Evolutionary conservation across 2,329 filamentous ascomycete genomes (phyloP), one percentile per base, ranked within the genome.

Genomic region (Exophiala calicioides): DNA sequence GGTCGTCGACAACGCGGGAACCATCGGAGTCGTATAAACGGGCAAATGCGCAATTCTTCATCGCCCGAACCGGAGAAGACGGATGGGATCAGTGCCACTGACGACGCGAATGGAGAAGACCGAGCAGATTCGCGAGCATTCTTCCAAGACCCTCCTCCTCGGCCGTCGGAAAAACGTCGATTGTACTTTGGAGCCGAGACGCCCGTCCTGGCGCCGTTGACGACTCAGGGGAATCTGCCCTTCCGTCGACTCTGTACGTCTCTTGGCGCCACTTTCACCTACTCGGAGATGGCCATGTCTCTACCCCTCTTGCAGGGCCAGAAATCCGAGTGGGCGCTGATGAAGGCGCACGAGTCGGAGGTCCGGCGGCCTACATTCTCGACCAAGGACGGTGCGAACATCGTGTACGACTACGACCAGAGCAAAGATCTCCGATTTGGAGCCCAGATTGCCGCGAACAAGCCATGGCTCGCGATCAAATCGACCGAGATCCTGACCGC

Each of bases 201-300:
- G 1, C 93, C 93, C 0, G 82, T 90, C 8, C 75, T 98, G n/a
- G 93, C 93, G 3, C 93, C 93, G 26, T 77, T 98, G 37, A 98
- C 93, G 1, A 98, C 93, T 0, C 93, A 97, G 69, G 93, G 93
- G 34, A 98, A 98, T 61, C 76, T 97, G 36, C 93, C 93, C 1
- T 98, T 95, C 73, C 85, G 93, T 46, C 82, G 93, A 38, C 80
- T 98, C 21, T 96, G 90, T 62, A 84, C 89, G 9, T 86, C 90
- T 44, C 78, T 97, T 18, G 93, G 93, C 26, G 90, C 90, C 20
- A 86, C 96, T 63, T 77, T 95, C 37, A 98, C 93, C 0, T 98
- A 95, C 73, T 97, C 91, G 0, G 93, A 98, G 69, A 98, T 98
- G 93, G 93, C 91, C 3, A 87, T 98, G 79, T 84, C 88, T 20